A percentile compares a stretch with the other conserved stretches of the same genome.
These are phyloP conservation scores for Ceratocystis huliohia DNA, from an alignment of 2,329 filamentous ascomycete genomes.

Conservation along the genomic window DNA sequence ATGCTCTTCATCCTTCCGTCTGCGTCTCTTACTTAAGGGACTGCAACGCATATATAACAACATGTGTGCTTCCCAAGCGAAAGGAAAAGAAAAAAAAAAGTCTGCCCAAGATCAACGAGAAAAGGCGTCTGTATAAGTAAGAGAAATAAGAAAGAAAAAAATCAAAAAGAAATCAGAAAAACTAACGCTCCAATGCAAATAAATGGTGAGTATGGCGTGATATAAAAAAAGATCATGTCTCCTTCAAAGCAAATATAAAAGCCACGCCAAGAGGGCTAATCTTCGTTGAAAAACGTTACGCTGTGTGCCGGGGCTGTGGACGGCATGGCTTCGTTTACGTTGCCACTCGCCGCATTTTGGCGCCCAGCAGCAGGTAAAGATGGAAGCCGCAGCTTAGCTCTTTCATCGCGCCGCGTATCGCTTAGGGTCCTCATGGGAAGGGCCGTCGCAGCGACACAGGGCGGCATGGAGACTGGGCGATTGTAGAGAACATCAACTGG, in stretches of 20 bases:
- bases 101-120: too few relatives aligned
- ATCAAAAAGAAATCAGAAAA: constrained; percentile 6
- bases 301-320: constrained; percentile 41
- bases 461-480: constrained; percentile 38
- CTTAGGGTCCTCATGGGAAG: constrained; percentile 39
- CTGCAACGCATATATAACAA: background rate
- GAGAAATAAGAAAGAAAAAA: background rate
- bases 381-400: constrained; percentile 21
- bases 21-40: too few relatives aligned
- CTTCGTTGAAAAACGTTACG: constrained; percentile 22
- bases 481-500: constrained; percentile 52
- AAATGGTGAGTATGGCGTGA: background rate
- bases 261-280: background rate
- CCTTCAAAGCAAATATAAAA: background rate
- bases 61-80: background rate
- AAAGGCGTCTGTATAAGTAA: background rate
- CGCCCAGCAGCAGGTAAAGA: background rate
- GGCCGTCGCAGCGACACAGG: constrained; percentile 34
- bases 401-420: constrained; percentile 36
- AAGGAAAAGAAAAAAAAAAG: background rate
- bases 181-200: constrained; percentile 4
- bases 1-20: background rate
- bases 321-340: constrained; percentile 45
- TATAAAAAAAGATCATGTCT: background rate
- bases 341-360: constrained; percentile 34